Base-by-base conservation (phyloP, 495 filamentous ascomycete genomes). In the Aspergillus ellipticus region DNA sequence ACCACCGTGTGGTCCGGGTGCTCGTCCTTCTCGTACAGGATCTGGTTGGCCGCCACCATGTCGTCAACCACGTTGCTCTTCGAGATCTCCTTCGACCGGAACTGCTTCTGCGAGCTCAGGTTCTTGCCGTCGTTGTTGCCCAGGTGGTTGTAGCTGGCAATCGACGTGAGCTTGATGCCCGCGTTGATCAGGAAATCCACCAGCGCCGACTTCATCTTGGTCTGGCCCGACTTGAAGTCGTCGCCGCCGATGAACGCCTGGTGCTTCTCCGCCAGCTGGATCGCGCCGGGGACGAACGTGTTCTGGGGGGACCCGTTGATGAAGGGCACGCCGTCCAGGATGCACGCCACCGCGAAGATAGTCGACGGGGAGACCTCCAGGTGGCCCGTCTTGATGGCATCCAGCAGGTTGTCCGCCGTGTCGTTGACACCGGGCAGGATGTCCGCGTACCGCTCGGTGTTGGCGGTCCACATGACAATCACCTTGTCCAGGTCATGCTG, bases 111-210 rank as follows among this genome's bases (percentile, higher is more conserved):
- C 20, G 91, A 96, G 78, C 89, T 95, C 60, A 98, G 74, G 79
- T 98, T 98, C 85, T 90, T 96, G 79, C 94, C 94, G 69, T 98
- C 94, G 68, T 98, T 98, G 82, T 98, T 98, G 67, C 94, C 94
- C 47, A 98, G 87, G 76, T 97, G 95, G 82, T 98, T 98, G 84
- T 97, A 98, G 78, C 89, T 94, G 63, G 94, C 90, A 74, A 98
- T 97, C 51, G 95, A 96, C 51, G 95, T 98, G 63, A 98, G 86
- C 82, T 96, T 96, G 82, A 98, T 96, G 70, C 94, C 94, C 53
- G 94, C 95, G 72, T 86, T 96, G 85, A 98, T 94, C 65, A 98
- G 75, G 81, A 98, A 98, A 77, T 98, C 94, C 16, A 97, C 95
- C 16, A 98, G 85, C 17, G 95, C 95, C 37, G 92, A 96, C 75